Percentiles rank a stretch among this genome's conserved stretches.
Conservation (phyloP, 148 eudicot genomes). For the Arctostaphylos glauca region DNA sequence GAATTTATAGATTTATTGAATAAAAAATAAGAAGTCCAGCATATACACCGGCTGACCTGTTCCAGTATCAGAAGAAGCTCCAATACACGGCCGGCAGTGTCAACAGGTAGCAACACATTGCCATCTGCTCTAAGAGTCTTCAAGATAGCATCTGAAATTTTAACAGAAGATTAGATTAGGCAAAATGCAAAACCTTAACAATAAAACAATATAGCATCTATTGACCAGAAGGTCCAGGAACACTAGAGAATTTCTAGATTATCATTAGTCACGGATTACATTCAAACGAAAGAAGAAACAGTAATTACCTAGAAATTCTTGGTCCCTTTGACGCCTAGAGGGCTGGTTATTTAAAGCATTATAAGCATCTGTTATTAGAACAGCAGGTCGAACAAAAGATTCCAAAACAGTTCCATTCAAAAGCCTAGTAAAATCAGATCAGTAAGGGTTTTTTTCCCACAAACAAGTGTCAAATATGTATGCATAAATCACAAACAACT, state of each 20-base stretch:
- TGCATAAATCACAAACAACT: background rate
- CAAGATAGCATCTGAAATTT: conserved; percentile 51
- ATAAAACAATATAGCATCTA: background rate
- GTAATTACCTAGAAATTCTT: conserved; percentile 76
- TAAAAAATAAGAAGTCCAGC: background rate
- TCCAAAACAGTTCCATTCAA: conserved; percentile 93
- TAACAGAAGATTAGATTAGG: conserved; percentile 1
- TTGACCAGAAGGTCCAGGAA: background rate
- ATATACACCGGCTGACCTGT: conserved; percentile 50
- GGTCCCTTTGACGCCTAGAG: conserved; percentile 90
- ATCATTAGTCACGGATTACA: background rate
- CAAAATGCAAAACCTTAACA: background rate
- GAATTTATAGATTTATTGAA: conserved; percentile 4
- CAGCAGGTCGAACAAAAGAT: conserved; percentile 94
- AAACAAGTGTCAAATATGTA: background rate
- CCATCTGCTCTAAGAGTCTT: conserved; percentile 76
- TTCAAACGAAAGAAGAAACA: background rate
- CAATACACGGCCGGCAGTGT: conserved; percentile 94
- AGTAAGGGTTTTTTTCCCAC: conserved; percentile 13
- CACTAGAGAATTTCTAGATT: background rate
- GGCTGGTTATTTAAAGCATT: conserved; percentile 92
- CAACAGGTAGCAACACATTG: conserved; percentile 85
- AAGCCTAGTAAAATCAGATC: conserved; percentile 55
- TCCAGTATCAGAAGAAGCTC: conserved; percentile 79
- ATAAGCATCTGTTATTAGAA: conserved; percentile 92